These are phyloP conservation scores for Stephania japonica DNA, from an alignment of 164 flowering plant species.

Conservation along the genomic window DNA sequence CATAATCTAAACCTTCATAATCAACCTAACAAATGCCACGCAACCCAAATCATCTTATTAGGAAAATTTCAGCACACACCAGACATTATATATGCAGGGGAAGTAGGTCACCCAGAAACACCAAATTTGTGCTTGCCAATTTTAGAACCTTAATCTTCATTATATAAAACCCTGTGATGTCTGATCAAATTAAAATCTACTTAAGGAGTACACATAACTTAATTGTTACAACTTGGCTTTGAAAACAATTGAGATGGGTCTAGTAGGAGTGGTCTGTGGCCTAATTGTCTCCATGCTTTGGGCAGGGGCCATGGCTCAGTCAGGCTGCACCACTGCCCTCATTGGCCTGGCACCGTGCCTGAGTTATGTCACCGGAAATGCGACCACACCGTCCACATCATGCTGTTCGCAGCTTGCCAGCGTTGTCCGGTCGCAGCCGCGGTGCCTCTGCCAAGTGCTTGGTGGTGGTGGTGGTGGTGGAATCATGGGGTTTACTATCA, in stretches of 20 bases:
- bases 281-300: conserved; percentile 13
- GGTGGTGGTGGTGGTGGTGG: conserved; percentile 24
- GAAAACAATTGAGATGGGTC: conserved; percentile 2
- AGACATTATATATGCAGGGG: background rate
- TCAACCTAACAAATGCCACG: background rate
- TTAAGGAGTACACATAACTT: background rate
- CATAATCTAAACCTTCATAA: background rate
- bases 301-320: conserved; percentile 19
- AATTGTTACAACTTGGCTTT: conserved; percentile 13
- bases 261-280: conserved; percentile 1
- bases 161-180: background rate
- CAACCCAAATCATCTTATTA: background rate
- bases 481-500: conserved; percentile 21
- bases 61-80: background rate
- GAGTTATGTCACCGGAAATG: conserved; percentile 21
- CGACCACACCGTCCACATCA: conserved; percentile 24
- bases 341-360: conserved; percentile 34
- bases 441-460: conserved; percentile 30
- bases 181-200: background rate
- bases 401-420: conserved; percentile 29
- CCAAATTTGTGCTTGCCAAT: background rate
- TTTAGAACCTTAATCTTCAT: background rate
- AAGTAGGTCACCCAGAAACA: conserved; percentile 14
- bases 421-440: conserved; percentile 22
- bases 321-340: conserved; percentile 23